Conservation (phyloP, 2,329 filamentous ascomycete genomes). For the Claviceps sp. region DNA sequence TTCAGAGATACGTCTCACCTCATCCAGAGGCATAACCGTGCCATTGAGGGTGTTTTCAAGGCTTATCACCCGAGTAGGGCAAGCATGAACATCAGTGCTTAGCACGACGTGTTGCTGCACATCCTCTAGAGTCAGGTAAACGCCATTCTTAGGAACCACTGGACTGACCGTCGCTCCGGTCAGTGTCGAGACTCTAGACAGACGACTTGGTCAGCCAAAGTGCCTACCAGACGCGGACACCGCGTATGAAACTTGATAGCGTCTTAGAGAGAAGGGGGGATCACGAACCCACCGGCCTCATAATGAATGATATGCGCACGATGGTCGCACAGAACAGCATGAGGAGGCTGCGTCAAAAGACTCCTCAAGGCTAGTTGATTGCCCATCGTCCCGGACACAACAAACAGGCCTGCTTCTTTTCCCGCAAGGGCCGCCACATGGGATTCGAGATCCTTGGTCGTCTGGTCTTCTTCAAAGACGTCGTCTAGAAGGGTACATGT, state of each 20-base stretch:
- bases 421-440: slow-evolving; percentile 60
- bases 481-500: slow-evolving; percentile 69
- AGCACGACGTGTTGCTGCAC: slow-evolving; percentile 52
- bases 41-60: slow-evolving; percentile 80
- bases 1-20: slow-evolving; percentile 53
- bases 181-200: slow-evolving; percentile 50
- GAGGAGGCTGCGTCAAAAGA: slow-evolving; percentile 66
- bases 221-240: not conserved
- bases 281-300: slow-evolving; percentile 45
- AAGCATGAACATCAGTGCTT: slow-evolving; percentile 59
- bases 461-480: slow-evolving; percentile 67
- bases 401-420: slow-evolving; percentile 66
- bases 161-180: slow-evolving; percentile 57
- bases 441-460: slow-evolving; percentile 61
- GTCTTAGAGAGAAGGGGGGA: not conserved
- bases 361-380: slow-evolving; percentile 76
- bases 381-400: slow-evolving; percentile 86
- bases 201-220: not conserved
- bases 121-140: slow-evolving; percentile 66
- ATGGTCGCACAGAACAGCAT: slow-evolving; percentile 67
- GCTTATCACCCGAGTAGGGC: slow-evolving; percentile 68
- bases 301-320: slow-evolving; percentile 63
- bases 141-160: slow-evolving; percentile 55
- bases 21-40: slow-evolving; percentile 61
- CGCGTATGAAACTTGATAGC: not conserved